Percentiles rank a stretch among this genome's conserved stretches.
Evolutionary conservation across 495 filamentous ascomycete species (phyloP).

Genomic region (Trichoderma virens): DNA sequence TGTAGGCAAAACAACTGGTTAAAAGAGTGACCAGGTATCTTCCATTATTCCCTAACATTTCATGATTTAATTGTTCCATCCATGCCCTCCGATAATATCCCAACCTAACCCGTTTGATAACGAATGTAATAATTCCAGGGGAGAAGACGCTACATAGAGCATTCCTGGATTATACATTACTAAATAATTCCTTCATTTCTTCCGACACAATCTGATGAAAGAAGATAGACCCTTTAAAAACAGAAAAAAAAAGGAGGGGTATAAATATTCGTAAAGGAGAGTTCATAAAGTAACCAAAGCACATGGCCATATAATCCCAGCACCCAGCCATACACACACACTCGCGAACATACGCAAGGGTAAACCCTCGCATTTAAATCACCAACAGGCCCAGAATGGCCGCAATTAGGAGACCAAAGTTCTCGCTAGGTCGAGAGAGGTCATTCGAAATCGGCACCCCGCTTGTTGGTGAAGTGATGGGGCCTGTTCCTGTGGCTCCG

Average conservation of each 20-base stretch:
- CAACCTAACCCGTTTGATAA: not conserved
- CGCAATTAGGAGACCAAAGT: not conserved
- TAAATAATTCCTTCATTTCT: not conserved
- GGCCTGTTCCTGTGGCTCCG: not conserved
- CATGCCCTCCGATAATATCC: no score
- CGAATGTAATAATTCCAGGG: not conserved
- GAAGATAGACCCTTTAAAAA: not conserved
- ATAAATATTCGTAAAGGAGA: constrained; percentile 4
- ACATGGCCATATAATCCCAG: not conserved
- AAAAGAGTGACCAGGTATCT: no score
- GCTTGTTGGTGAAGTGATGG: not conserved
- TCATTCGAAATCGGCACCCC: not conserved
- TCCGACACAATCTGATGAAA: not conserved
- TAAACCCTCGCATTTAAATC: not conserved
- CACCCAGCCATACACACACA: not conserved
- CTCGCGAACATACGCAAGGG: not conserved
- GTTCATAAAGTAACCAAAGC: not conserved
- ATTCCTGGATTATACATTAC: not conserved
- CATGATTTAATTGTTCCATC: no score
- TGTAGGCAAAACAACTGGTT: no score
- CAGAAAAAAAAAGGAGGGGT: not conserved
- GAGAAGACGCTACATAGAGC: not conserved
- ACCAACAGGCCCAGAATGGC: not conserved
- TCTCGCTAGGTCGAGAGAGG: not conserved
- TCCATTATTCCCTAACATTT: no score